Evolutionary conservation across 768 basidiomycete genomes (phyloP), one percentile per base, ranked within the genome.

Genomic region (Pilatotrama ljubarskyi): DNA sequence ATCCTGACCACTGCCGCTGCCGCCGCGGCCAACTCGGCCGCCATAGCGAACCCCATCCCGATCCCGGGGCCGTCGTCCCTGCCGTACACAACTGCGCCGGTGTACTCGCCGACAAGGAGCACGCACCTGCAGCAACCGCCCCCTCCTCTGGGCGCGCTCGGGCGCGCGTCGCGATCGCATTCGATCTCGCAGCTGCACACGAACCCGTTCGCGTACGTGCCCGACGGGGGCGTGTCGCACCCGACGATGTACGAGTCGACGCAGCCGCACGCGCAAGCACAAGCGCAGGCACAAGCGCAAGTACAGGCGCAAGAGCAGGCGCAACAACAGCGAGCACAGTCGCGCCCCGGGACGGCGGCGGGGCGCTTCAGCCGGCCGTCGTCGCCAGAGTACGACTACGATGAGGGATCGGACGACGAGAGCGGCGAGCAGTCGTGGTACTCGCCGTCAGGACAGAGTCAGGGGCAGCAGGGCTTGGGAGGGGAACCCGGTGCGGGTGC

Each of bases 321-420:
- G 29, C 48, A 37, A 35, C 15, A 6, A 29, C 48, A 56, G 62
- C 56, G 58, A 29, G 48, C 64, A 62, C 70, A 52, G 62, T 68
- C 70, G 46, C 66, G 67, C n/a, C 70, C 71, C 2, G 61, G 64
- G 24, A 72, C 72, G 18, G 48, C 73, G 13, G 51, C 72, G 29
- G 53, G 69, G 38, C 54, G 63, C 48, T 46, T 59, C 61, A 65
- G 68, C 51, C 66, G 67, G 10, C 55, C 62, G 20, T 66, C 66
- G 22, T 73, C 75, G 24, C 74, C 72, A 29, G 76, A 75, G 44
- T 67, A 70, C 8, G 73, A 75, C 38, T 66, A 72, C 38, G 75
- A 76, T 47, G 69, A 70, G 41, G 72, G 72, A 43, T 71, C 73
- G 43, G 70, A 71, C 43, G 66, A 66, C 54, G 64, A 67, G 41